These are phyloP conservation scores for Hymenoscyphus fraxineus DNA, from an alignment of 2,329 filamentous ascomycete genomes.

Conservation along the genomic window DNA sequence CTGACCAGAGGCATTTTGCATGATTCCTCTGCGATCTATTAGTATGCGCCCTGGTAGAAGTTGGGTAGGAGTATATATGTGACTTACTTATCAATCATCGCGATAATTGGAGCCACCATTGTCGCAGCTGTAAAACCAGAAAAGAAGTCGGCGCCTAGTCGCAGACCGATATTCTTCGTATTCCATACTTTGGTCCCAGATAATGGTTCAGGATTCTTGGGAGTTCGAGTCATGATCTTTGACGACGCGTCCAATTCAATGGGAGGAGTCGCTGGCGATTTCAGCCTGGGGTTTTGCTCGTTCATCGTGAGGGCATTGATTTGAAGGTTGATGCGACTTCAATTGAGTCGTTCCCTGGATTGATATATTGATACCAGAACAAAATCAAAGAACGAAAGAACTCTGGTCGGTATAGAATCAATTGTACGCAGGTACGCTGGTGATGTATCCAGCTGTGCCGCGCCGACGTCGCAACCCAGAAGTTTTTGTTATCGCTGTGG, in stretches of 20 bases:
- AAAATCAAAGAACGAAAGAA: conserved; percentile 5
- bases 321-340: neutral
- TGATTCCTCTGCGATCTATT: conserved; percentile 57
- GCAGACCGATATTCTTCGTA: conserved; percentile 64
- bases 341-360: conserved; percentile 5
- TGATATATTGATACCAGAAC: neutral
- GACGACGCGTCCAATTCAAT: conserved; percentile 13
- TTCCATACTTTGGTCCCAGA: conserved; percentile 55
- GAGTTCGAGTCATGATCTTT: conserved; percentile 14
- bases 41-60: conserved; percentile 11
- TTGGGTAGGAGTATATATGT: conserved; percentile 3
- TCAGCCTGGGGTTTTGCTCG: conserved; percentile 18
- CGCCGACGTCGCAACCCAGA: too few relatives aligned
- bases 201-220: conserved; percentile 19
- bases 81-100: conserved; percentile 75
- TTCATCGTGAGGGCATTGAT: conserved; percentile 22
- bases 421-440: conserved; percentile 2
- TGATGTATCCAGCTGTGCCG: neutral
- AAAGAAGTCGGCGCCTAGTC: conserved; percentile 64
- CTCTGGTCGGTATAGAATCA: conserved; percentile 6
- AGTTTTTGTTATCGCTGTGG: too few relatives aligned
- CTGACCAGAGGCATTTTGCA: conserved; percentile 75
- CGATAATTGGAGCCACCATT: conserved; percentile 78
- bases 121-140: conserved; percentile 69
- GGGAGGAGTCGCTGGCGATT: conserved; percentile 11